Conservation (phyloP, 1,284 basidiomycete species). For the Papiliotrema fonsecae region DNA sequence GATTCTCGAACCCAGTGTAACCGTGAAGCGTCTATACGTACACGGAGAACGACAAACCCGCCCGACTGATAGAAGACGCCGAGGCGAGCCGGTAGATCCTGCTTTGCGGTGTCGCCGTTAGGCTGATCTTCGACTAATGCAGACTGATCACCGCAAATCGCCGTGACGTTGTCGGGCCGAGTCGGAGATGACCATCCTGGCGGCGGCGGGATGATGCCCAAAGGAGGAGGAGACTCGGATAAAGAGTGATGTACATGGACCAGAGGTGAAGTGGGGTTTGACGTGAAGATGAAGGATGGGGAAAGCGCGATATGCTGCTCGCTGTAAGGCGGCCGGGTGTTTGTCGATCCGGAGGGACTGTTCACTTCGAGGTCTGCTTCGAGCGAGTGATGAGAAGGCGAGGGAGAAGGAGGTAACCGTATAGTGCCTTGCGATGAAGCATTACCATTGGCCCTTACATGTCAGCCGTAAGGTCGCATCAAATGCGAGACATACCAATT, state of each 20-base stretch:
- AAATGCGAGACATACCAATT: conserved; percentile 37
- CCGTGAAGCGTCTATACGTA: conserved; percentile 10
- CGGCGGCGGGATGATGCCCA: conserved; percentile 46
- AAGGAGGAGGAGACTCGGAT: conserved; percentile 8
- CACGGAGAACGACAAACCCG: conserved; percentile 38
- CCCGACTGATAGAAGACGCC: conserved; percentile 45
- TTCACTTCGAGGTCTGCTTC: background rate
- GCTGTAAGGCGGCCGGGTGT: conserved; percentile 10
- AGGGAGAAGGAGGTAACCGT: conserved; percentile 36
- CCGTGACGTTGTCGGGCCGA: conserved; percentile 42
- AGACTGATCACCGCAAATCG: conserved; percentile 40
- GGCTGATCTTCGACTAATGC: conserved; percentile 16
- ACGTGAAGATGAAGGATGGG: conserved; percentile 44
- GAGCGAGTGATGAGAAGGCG: conserved; percentile 15
- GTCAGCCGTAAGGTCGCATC: background rate
- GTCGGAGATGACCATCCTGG: conserved; percentile 45
- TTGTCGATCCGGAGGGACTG: background rate
- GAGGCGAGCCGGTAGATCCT: conserved; percentile 29
- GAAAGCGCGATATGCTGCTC: conserved; percentile 41
- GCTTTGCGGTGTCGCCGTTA: background rate
- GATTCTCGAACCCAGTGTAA: conserved; percentile 32
- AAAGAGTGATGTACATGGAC: conserved; percentile 37
- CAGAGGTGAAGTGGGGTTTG: conserved; percentile 38
- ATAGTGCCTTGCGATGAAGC: conserved; percentile 32
- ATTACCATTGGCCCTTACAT: conserved; percentile 43